These are phyloP conservation scores for Paramecium primaurelia DNA, from an alignment of 73 alveolate genomes.

Conservation along the genomic window DNA sequence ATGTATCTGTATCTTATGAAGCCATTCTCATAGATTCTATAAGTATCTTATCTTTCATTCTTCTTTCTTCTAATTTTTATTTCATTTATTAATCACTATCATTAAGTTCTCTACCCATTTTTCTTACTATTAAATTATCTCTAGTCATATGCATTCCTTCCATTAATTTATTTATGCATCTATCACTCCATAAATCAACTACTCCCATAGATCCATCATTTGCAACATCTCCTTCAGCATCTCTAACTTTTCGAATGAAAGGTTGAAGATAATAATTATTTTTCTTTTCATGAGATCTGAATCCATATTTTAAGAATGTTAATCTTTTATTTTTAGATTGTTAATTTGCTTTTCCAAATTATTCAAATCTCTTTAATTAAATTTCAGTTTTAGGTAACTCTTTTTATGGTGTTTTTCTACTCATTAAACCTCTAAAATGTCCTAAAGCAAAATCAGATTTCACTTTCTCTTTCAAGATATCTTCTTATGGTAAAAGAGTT, in stretches of 20 bases:
- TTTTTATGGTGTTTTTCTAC: background rate
- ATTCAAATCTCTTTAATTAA: background rate
- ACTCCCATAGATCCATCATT: constrained; percentile 45
- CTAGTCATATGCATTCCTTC: constrained; percentile 24
- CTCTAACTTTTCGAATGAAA: background rate
- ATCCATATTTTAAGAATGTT: constrained; percentile 20
- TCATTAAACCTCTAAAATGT: background rate
- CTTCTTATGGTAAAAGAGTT: background rate
- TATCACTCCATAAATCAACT: constrained; percentile 44
- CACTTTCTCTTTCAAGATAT: background rate
- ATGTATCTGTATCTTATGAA: background rate
- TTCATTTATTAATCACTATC: background rate
- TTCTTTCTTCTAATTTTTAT: background rate
- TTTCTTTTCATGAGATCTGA: constrained; percentile 23
- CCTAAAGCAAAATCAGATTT: constrained; percentile 28
- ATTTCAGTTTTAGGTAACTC: background rate
- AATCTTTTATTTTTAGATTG: background rate
- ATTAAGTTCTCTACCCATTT: constrained; percentile 4
- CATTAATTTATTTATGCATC: constrained; percentile 2
- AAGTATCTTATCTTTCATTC: background rate
- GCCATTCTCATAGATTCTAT: background rate
- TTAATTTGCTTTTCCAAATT: background rate
- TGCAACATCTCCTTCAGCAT: background rate
- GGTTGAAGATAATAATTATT: background rate
- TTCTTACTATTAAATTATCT: background rate